Percentiles rank a stretch among this genome's conserved stretches.
Evolutionary conservation across 306 rosid species (phyloP).

Genomic region (Carpinus viminea): DNA sequence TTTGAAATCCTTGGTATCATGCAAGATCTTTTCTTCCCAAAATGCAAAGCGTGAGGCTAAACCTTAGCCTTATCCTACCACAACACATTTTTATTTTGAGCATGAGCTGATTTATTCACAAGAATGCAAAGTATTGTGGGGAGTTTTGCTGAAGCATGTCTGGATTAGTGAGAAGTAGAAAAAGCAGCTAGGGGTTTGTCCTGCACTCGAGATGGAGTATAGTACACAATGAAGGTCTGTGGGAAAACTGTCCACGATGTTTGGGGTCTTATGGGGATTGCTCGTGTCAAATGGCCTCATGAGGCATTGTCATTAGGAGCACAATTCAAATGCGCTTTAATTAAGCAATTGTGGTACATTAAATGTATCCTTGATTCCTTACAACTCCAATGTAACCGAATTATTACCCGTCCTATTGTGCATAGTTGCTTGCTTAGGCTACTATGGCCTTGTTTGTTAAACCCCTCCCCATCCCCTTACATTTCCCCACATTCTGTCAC

Average conservation of each 20-base stretch:
- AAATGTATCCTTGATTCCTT: not conserved
- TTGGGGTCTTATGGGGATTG: not conserved
- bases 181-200: not conserved
- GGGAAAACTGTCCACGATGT: not conserved
- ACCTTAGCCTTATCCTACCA: not conserved
- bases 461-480: no score
- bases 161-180: not conserved
- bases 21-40: conserved; percentile 2
- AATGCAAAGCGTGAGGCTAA: not conserved
- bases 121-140: not conserved
- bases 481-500: no score
- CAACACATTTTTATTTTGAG: not conserved
- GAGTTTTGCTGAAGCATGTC: not conserved
- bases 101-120: not conserved
- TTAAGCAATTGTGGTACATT: not conserved
- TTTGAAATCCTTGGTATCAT: not conserved
- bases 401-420: not conserved
- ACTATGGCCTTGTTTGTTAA: not conserved
- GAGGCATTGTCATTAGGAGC: not conserved
- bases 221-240: not conserved
- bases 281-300: not conserved
- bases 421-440: not conserved
- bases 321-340: not conserved
- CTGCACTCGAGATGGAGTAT: not conserved
- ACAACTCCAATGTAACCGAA: not conserved